Percentiles rank a stretch among this genome's conserved stretches.
Evolutionary conservation across 2,329 filamentous ascomycete species (phyloP).

Genomic region (Fusarium virguliforme): DNA sequence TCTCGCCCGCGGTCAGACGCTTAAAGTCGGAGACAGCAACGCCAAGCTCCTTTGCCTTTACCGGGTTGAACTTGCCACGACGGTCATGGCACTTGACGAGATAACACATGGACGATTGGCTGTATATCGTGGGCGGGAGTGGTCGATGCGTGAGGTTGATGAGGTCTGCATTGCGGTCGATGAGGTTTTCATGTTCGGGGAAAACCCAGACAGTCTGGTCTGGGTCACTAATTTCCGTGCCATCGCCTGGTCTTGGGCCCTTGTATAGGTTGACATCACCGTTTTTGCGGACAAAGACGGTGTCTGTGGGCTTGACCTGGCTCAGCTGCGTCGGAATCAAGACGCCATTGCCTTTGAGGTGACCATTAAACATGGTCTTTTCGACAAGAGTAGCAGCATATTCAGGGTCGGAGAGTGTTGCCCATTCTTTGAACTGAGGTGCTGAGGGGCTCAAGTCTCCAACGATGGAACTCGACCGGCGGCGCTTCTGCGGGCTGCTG

Average conservation of each 20-base stretch:
- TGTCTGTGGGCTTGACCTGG: conserved; percentile 52
- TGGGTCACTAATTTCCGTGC: conserved; percentile 33
- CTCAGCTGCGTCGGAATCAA: conserved; percentile 50
- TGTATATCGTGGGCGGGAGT: conserved; percentile 79
- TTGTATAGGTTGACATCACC: conserved; percentile 79
- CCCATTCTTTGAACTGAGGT: conserved; percentile 36
- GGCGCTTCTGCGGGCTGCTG: conserved; percentile 57
- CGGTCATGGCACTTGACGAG: conserved; percentile 83
- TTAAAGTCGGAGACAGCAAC: conserved; percentile 73
- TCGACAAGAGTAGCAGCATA: conserved; percentile 55
- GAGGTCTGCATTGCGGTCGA: conserved; percentile 25
- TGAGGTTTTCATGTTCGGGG: conserved; percentile 34
- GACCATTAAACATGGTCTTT: conserved; percentile 57
- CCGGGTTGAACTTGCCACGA: conserved; percentile 84
- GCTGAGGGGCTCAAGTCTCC: conserved; percentile 16
- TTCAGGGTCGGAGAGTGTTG: conserved; percentile 51
- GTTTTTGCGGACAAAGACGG: conserved; percentile 73
- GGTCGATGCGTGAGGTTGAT: conserved; percentile 45
- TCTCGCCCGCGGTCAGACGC: conserved; percentile 74
- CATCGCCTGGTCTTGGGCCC: conserved; percentile 66
- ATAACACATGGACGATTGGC: conserved; percentile 83
- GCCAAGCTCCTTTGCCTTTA: conserved; percentile 75
- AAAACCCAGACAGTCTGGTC: conserved; percentile 53
- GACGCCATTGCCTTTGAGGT: conserved; percentile 44
- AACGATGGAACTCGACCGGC: conserved; percentile 44